Evolutionary conservation across 192 early-diverging fungal species (phyloP).

Genomic region (Obelidium mucronatum): DNA sequence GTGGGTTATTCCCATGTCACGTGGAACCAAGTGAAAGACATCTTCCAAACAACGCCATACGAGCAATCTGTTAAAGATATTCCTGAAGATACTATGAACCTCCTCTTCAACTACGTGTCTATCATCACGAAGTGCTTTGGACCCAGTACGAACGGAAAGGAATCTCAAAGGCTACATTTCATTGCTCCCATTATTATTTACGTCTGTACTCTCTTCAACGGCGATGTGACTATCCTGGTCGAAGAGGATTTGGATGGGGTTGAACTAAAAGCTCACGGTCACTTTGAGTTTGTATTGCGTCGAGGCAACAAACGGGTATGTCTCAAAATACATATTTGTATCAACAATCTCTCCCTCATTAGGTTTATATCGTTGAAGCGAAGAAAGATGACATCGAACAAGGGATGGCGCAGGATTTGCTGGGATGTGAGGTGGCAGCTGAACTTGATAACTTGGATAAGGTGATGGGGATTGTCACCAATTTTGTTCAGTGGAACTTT

Average conservation of each 20-base stretch:
- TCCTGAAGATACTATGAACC: no score
- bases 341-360: no score
- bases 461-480: no score
- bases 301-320: conserved; percentile 18
- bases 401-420: no score
- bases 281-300: conserved; percentile 29
- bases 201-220: conserved; percentile 30
- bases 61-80: no score
- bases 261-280: conserved; percentile 18
- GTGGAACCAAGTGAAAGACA: conserved; percentile 7
- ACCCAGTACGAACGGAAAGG: background rate
- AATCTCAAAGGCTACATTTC: conserved; percentile 8
- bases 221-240: conserved; percentile 30
- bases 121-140: no score
- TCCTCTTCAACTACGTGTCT: no score
- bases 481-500: no score
- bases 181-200: conserved; percentile 31
- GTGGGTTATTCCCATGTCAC: background rate
- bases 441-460: no score
- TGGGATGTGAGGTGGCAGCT: no score
- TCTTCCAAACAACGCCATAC: conserved; percentile 4
- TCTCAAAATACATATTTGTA: no score
- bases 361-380: conserved; percentile 34
- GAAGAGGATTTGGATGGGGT: conserved; percentile 20
- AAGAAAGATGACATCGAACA: no score